Evolutionary conservation across 2,329 filamentous ascomycete species (phyloP).

Genomic region (Ophiosphaerella herpotricha): DNA sequence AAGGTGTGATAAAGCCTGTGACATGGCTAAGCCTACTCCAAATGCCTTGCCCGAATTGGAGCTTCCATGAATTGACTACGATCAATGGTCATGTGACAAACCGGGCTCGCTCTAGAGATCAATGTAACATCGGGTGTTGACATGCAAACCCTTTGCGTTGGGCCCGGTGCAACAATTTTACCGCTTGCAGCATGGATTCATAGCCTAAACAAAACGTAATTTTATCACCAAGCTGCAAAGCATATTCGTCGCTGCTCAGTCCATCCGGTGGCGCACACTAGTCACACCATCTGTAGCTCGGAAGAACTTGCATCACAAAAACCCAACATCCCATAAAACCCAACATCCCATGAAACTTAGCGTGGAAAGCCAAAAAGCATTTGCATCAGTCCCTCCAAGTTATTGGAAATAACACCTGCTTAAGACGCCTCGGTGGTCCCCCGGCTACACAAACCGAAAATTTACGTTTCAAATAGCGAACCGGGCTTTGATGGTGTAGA

Average conservation of each 20-base stretch:
- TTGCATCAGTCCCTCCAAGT: too few species aligned
- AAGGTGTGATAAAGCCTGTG: background rate
- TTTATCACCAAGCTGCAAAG: too few species aligned
- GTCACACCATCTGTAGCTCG: too few species aligned
- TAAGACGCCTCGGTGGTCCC: too few species aligned
- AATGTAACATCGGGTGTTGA: background rate
- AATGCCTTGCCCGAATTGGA: too few species aligned
- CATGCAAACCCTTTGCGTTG: background rate
- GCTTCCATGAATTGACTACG: background rate
- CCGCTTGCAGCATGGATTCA: too few species aligned
- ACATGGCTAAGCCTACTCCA: conserved; percentile 8
- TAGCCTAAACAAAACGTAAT: too few species aligned
- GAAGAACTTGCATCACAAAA: background rate
- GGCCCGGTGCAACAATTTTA: background rate
- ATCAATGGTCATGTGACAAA: conserved; percentile 1
- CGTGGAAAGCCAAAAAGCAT: too few species aligned
- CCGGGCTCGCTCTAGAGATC: background rate
- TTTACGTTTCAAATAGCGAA: conserved; percentile 2
- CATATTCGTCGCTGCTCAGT: too few species aligned
- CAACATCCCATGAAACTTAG: background rate
- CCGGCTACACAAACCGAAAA: background rate
- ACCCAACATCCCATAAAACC: background rate
- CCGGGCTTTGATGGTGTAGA: too few species aligned
- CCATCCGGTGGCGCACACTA: too few species aligned
- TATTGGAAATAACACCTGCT: too few species aligned